Conservation (phyloP, 441 rosid species). For the Breynia disticha region DNA sequence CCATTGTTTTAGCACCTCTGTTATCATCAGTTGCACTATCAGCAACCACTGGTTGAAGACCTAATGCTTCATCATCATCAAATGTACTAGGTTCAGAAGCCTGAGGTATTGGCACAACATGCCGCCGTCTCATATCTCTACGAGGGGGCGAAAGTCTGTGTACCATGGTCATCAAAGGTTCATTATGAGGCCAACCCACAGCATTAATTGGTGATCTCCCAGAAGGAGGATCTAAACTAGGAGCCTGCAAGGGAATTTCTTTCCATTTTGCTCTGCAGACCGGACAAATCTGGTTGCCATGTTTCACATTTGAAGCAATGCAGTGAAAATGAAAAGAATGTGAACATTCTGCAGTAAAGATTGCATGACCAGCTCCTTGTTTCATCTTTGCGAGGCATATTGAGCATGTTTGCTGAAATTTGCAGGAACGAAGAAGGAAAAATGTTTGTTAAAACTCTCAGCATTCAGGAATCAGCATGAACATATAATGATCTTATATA, state of each 20-base stretch:
- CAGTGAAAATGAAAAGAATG: constrained; percentile 94
- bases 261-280: constrained; percentile 89
- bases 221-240: constrained; percentile 34
- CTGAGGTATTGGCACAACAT: constrained; percentile 41
- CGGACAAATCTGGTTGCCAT: constrained; percentile 86
- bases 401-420: constrained; percentile 61
- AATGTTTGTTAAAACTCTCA: not conserved
- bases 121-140: constrained; percentile 44
- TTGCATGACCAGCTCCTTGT: constrained; percentile 76
- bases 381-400: constrained; percentile 83
- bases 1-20: constrained; percentile 34
- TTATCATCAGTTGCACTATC: constrained; percentile 26
- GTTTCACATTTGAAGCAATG: constrained; percentile 78
- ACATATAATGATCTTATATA: too few relatives aligned
- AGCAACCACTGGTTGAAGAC: constrained; percentile 32
- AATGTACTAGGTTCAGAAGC: constrained; percentile 66
- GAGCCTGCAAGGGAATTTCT: constrained; percentile 74
- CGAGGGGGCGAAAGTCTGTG: constrained; percentile 50
- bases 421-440: not conserved
- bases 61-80: constrained; percentile 70
- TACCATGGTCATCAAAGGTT: constrained; percentile 45
- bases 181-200: constrained; percentile 45
- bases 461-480: not conserved
- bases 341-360: constrained; percentile 89
- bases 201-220: constrained; percentile 29